Evolutionary conservation across 257 asterid genomes (phyloP).

Genomic region (Solanum acaule): DNA sequence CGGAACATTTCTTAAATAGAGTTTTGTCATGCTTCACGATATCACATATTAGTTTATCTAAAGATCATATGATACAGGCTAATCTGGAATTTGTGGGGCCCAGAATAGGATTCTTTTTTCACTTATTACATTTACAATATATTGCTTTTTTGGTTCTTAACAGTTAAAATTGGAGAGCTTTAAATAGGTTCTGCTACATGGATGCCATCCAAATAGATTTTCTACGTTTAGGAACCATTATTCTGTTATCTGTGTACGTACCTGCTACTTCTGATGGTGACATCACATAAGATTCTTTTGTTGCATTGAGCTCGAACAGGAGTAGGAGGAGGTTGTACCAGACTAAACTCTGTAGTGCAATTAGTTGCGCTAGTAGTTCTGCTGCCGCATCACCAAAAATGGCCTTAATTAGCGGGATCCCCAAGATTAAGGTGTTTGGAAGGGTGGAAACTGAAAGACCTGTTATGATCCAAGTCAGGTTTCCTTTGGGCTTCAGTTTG

Average conservation of each 20-base stretch:
- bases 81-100: not conserved
- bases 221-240: not conserved
- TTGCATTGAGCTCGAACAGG: conserved; percentile 64
- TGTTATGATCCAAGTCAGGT: conserved; percentile 63
- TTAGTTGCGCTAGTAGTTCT: conserved; percentile 47
- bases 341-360: conserved; percentile 72
- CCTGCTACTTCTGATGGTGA: conserved; percentile 45
- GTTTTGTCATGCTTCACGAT: not conserved
- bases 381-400: conserved; percentile 74
- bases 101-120: not conserved
- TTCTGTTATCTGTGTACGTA: conserved; percentile 5
- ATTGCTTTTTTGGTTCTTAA: not conserved
- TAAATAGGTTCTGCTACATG: not conserved
- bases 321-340: conserved; percentile 80
- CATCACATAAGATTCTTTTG: conserved; percentile 26
- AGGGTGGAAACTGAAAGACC: conserved; percentile 75
- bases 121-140: not conserved
- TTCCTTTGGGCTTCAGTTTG: conserved; percentile 39
- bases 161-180: not conserved
- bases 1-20: not conserved
- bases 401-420: conserved; percentile 72
- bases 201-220: not conserved
- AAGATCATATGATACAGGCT: not conserved
- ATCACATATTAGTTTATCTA: not conserved
- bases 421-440: conserved; percentile 73